A percentile compares a stretch with the other conserved stretches of the same genome.
Evolutionary conservation across 495 filamentous ascomycete genomes (phyloP).

Genomic region (Barbatosphaeria neglecta): DNA sequence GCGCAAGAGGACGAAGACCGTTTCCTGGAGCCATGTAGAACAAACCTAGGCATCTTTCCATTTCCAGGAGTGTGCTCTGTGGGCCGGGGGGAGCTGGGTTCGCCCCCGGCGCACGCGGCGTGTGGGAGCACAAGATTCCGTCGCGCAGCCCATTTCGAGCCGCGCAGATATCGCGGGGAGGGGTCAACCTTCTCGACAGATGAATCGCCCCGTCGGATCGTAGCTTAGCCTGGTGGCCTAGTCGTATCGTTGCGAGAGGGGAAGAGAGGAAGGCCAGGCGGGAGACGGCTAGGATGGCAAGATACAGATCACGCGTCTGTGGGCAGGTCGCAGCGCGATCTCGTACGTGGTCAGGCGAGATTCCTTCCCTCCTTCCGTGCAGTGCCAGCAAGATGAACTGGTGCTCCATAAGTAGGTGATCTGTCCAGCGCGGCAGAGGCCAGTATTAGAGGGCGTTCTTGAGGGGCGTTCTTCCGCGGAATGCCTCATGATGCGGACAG

Average conservation of each 20-base stretch:
- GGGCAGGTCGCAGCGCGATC: background rate
- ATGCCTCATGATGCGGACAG: no score
- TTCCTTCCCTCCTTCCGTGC: background rate
- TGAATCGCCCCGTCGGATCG: no score
- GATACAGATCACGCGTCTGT: background rate
- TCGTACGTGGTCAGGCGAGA: background rate
- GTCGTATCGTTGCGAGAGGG: no score
- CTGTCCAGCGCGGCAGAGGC: background rate
- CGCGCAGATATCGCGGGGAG: background rate
- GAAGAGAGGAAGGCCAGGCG: background rate
- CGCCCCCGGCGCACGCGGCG: background rate
- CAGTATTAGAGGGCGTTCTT: no score
- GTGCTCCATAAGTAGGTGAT: background rate
- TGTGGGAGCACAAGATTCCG: background rate
- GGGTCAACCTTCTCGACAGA: background rate
- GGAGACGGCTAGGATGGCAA: background rate
- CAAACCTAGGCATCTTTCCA: background rate
- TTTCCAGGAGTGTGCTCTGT: no score
- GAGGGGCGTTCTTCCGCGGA: no score
- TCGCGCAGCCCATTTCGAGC: background rate
- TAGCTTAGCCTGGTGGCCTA: no score
- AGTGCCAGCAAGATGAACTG: background rate
- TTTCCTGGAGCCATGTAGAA: background rate
- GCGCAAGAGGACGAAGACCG: background rate
- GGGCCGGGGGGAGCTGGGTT: constrained; percentile 20